Conservation (phyloP, 192 early-diverging fungal genomes). For the Chytriomyces hyalinus region DNA sequence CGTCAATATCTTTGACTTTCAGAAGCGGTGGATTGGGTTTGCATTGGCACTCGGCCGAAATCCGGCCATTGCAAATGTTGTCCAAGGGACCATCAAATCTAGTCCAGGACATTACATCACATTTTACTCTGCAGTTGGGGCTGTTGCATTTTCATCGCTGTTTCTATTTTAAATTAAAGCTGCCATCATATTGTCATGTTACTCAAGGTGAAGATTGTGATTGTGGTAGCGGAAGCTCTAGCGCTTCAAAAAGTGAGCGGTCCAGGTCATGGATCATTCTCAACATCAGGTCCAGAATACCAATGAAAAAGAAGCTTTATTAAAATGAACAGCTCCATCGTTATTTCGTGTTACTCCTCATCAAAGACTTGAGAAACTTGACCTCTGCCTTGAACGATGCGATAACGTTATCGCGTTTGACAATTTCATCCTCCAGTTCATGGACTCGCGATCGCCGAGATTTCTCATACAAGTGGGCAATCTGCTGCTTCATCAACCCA, state of each 20-base stretch:
- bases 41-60: not conserved
- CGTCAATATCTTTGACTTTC: conserved; percentile 13
- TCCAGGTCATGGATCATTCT: too few relatives aligned
- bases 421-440: conserved; percentile 24
- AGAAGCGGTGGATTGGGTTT: not conserved
- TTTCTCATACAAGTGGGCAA: conserved; percentile 22
- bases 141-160: too few relatives aligned
- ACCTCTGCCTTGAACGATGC: conserved; percentile 16
- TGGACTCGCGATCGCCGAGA: not conserved
- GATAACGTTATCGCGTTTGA: conserved; percentile 15
- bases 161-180: too few relatives aligned
- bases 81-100: not conserved
- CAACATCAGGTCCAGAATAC: too few relatives aligned
- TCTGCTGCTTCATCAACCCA: conserved; percentile 23
- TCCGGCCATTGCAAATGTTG: not conserved
- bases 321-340: not conserved
- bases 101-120: not conserved
- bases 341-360: not conserved
- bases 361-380: conserved; percentile 24
- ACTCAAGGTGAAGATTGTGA: too few relatives aligned
- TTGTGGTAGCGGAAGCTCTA: too few relatives aligned
- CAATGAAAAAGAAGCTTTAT: too few relatives aligned
- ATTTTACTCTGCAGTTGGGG: too few relatives aligned
- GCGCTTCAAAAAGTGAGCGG: too few relatives aligned
- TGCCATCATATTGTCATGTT: too few relatives aligned